phyloP scores from a whole-genome alignment of 2,329 filamentous ascomycete species.

The Xenoacremonium recifei region DNA sequence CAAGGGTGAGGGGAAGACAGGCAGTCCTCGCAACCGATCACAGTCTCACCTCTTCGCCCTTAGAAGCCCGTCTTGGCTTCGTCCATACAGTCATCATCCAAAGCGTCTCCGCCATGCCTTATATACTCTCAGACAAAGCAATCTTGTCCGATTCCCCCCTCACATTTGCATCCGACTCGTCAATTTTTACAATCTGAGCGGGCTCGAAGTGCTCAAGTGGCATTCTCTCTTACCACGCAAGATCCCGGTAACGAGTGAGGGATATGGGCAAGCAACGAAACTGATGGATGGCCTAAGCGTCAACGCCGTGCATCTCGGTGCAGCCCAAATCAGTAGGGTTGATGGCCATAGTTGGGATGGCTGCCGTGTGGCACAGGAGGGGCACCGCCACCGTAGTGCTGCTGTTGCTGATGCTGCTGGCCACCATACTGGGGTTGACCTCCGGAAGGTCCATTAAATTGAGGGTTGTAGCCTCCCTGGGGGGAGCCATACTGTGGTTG shows the following conservation, averaged over 20 bases:
- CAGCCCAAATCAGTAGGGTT: slow-evolving; percentile 17
- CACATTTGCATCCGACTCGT: slow-evolving; percentile 5
- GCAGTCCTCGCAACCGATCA: no score
- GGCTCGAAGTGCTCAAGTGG: slow-evolving; percentile 9
- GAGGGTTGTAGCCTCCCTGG: slow-evolving; percentile 1
- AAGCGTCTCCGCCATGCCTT: not conserved
- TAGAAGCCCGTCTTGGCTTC: no score
- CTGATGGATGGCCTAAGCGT: slow-evolving; percentile 1
- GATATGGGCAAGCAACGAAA: slow-evolving; percentile 7
- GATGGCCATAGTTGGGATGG: slow-evolving; percentile 25
- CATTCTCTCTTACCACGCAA: slow-evolving; percentile 9
- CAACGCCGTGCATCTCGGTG: slow-evolving; percentile 1
- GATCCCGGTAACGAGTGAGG: slow-evolving; percentile 2
- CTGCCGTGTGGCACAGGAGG: slow-evolving; percentile 30
- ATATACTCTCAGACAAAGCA: slow-evolving; percentile 1
- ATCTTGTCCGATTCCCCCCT: slow-evolving; percentile 4
- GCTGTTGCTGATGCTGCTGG: slow-evolving; percentile 16
- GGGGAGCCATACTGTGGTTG: slow-evolving; percentile 17
- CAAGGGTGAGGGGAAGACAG: no score
- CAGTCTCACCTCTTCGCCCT: not conserved
- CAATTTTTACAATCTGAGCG: slow-evolving; percentile 7
- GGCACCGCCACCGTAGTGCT: slow-evolving; percentile 25
- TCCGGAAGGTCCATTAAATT: not conserved
- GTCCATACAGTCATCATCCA: slow-evolving; percentile 4
- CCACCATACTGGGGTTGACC: slow-evolving; percentile 9